Evolutionary conservation across 176 grass and related monocot species (phyloP).

Genomic region (Carex myosuroides): DNA sequence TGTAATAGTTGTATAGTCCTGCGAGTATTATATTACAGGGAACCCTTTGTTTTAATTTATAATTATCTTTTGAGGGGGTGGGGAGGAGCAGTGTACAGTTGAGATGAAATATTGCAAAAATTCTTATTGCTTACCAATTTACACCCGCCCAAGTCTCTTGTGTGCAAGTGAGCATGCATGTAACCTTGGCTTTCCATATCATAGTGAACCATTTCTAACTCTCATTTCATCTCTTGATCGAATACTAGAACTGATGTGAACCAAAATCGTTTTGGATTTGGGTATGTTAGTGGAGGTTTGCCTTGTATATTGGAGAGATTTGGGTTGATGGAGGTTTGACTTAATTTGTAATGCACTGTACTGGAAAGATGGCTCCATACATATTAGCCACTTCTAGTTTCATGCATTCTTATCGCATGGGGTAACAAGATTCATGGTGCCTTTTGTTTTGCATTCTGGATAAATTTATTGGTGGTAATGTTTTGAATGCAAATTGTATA

Average conservation of each 20-base stretch:
- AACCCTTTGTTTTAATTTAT: background rate
- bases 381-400: background rate
- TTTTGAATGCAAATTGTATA: background rate
- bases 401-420: background rate
- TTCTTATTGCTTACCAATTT: background rate
- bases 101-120: background rate
- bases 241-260: background rate
- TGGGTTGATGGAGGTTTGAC: background rate
- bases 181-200: background rate
- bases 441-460: background rate
- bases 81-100: background rate
- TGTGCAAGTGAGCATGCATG: background rate
- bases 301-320: background rate
- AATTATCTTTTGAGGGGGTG: background rate
- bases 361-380: background rate
- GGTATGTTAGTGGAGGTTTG: background rate
- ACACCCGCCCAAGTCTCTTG: background rate
- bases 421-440: background rate
- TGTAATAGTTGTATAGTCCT: background rate
- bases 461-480: background rate
- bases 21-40: background rate
- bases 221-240: background rate
- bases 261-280: background rate
- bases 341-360: background rate
- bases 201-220: background rate